Base-by-base conservation (phyloP, 768 basidiomycete species). In the Piloderma croceum region DNA sequence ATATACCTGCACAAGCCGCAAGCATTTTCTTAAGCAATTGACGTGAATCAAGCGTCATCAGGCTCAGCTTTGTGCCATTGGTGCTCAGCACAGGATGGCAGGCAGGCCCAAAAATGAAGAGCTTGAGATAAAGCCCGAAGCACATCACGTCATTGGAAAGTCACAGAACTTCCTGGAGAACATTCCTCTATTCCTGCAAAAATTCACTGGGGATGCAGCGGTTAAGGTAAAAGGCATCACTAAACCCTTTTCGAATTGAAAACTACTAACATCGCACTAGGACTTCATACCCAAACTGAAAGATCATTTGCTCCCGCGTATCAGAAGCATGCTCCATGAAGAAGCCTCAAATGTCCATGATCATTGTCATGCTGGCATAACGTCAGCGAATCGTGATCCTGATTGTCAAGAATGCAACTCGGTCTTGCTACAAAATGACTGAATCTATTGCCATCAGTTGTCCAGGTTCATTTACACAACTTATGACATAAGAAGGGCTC, bases 21-120 rank as follows among this genome's bases (percentile, higher is more conserved):
- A 48, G 5, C 33, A 59, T 10, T 46, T 51, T 13, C 38, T 36
- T 0, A n/a, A 31, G 0, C 62, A 67, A 15, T 68, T 74, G 25
- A 57, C 56, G 10, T 9, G 15, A 29, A 9, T 29, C 27, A 15
- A 29, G n/a, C 27, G 27, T 29, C 27, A 15, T 15, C 27, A 15
- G 15, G 15, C 9, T 15, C 10, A 15, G 9, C 10, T 15, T 9
- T 15, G 27, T 9, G 9, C 27, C 10, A 29, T 9, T 29, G 27
- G 27, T 15, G 15, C 10, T 9, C 9, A 15, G 15, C 10, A 9
- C 27, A 9, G 9, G 27, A 15, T 15, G 27, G 27, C 27, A 15
- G 15, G 10, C 27, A 29, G 15, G 15, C 10, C 27, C 27, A 7
- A 23, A 11, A 7, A 7, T 18, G 9, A 21, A 25, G 9, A 7